phyloP scores from a whole-genome alignment of 2,329 filamentous ascomycete genomes.

The Aaosphaeria arxii region DNA sequence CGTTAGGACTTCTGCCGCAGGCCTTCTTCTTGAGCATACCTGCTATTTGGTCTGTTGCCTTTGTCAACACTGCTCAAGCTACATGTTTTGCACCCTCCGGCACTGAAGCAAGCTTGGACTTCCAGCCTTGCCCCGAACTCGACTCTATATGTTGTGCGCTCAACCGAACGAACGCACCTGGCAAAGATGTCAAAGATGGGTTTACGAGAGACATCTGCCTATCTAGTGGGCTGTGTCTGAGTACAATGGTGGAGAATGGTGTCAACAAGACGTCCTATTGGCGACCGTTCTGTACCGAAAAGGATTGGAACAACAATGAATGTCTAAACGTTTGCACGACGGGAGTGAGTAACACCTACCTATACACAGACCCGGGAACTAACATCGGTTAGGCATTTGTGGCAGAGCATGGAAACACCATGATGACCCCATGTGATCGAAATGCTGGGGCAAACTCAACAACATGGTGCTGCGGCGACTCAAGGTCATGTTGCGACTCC shows the following conservation, averaged over 20 bases:
- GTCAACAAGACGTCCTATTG: background rate
- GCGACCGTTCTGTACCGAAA: background rate
- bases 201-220: constrained; percentile 2
- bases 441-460: background rate
- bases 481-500: background rate
- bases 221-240: constrained; percentile 3
- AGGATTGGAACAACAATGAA: background rate
- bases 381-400: background rate
- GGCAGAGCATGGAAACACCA: background rate
- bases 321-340: constrained; percentile 4
- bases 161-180: constrained; percentile 3
- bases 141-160: constrained; percentile 2
- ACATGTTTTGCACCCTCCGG: background rate
- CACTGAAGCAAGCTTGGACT: background rate
- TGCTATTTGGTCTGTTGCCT: background rate
- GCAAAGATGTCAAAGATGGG: constrained; percentile 1
- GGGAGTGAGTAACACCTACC: background rate
- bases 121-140: background rate
- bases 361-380: background rate
- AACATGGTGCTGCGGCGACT: background rate
- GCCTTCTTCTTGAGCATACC: background rate
- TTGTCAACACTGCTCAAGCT: background rate
- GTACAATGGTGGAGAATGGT: background rate
- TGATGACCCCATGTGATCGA: background rate
- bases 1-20: background rate